Base-by-base conservation (phyloP, 768 basidiomycete species). In the Scleroderma bovista region DNA sequence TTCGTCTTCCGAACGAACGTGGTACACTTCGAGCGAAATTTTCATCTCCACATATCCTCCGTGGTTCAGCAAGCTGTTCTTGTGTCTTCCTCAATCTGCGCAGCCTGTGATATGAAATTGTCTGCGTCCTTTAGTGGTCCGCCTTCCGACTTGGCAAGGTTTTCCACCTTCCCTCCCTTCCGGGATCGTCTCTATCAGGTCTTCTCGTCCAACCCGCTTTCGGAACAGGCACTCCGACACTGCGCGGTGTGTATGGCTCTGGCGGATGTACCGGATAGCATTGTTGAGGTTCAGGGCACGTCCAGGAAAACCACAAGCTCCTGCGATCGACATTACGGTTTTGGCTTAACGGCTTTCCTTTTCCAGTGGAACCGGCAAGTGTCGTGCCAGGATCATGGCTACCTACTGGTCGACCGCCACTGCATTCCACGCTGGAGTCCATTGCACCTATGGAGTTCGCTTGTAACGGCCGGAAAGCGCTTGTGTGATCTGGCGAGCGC, bases 51-150 rank as follows among this genome's bases (percentile, higher is more conserved):
- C 24, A n/a, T 29, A 43, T 32, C 51, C 43, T 38, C 54, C 44
- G 51, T n/a, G 49, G 44, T 44, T 34, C 19, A 39, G 44, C 40
- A 57, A 52, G 54, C 52, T 46, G 31, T 44, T 52, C 44, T 49
- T 32, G 46, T 38, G 41, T 51, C 43, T 38, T 48, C 55, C 31
- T 36, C 6, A 16, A 13, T 26, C 49, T 54, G 58, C 64, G 55
- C 60, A 62, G 62, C 53, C 40, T 6, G 16, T 45, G 29, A 58
- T 50, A 61, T 64, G 62, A 52, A 48, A 60, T 52, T 60, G 13
- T 62, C 51, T 50, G 31, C 48, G 36, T 50, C 52, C n/a, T 55
- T 53, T 32, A 51, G 51, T 38, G 46, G 49, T 51, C 37, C 20
- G 12, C 22, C 29, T 17, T n/a, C 17, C 31, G 19, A 13, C 29